Evolutionary conservation across 441 rosid species (phyloP), one percentile per base, ranked within the genome.

Genomic region (Gossypium gossypioides): DNA sequence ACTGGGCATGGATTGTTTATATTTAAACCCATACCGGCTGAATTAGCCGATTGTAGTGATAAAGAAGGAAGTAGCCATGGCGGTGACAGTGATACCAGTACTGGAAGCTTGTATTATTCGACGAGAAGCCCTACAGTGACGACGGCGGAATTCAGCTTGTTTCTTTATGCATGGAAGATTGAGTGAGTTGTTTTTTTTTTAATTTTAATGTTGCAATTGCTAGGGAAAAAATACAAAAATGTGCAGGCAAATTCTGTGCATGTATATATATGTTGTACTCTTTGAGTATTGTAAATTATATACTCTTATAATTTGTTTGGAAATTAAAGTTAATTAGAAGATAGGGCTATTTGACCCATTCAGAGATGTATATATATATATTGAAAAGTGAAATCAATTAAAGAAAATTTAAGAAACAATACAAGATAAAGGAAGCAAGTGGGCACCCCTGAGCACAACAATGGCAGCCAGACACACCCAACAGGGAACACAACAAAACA

Each of bases 141-240:
- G 34, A 63, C 82, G 1, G 79, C 79, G 0, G 90, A 89, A 60
- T 89, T 89, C 76, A 86, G 87, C 66, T 82, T 89, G 66, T 83
- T 86, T 75, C 85, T 89, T 42, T 82, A 83, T 72, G 93, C 93
- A 21, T 87, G 87, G 85, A 89, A 87, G 76, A 70, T 89, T 24
- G 93, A 89, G 67, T 86, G 72, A 81, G 44, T 16, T 52, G 56
- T 4, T 1, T n/a, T 27, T 27, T 5, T 5, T 48, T 29, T 0
- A 4, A 48, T 13, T n/a, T n/a, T n/a, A n/a, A 48, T 48, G 15
- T 1, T 48, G 54, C 16, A 48, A 48, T n/a, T 4, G 15, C 54
- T 32, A 32, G 37, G 37, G 7, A 5, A 32, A 25, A 27, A 27
- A 27, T 3, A 27, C 1, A 4, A 29, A 32, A 5, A 32, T 32